Evolutionary conservation across 2,329 filamentous ascomycete genomes (phyloP).

Genomic region (Talaromyces sp.): DNA sequence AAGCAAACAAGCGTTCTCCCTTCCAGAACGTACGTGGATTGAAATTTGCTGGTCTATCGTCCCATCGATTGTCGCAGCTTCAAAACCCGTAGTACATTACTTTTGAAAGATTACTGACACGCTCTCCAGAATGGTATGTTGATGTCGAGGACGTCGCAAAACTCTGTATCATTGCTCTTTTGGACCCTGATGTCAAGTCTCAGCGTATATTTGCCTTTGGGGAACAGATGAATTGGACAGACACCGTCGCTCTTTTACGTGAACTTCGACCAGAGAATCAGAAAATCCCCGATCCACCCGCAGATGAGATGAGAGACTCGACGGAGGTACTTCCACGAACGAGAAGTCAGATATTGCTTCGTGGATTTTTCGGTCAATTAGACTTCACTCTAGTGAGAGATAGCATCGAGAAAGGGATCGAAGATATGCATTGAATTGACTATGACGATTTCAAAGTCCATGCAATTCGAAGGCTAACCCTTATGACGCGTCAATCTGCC

Average conservation of each 20-base stretch:
- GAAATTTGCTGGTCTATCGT: too few species aligned
- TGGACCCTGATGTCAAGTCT: constrained; percentile 48
- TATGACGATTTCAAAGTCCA: background rate
- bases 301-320: constrained; percentile 22
- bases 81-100: background rate
- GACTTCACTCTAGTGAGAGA: constrained; percentile 12
- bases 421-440: background rate
- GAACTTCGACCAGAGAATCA: constrained; percentile 43
- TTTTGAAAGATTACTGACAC: background rate
- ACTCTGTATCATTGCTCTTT: constrained; percentile 56
- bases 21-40: constrained; percentile 18
- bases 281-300: constrained; percentile 31
- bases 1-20: constrained; percentile 1
- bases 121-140: constrained; percentile 46
- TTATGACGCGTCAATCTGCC: too few species aligned
- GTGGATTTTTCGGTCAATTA: constrained; percentile 15
- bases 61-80: background rate
- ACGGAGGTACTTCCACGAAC: constrained; percentile 23
- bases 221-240: constrained; percentile 50
- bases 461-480: too few species aligned
- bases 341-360: constrained; percentile 30
- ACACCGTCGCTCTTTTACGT: constrained; percentile 40
- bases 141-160: constrained; percentile 54
- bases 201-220: constrained; percentile 61
- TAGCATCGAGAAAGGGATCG: constrained; percentile 7